A percentile compares a stretch with the other conserved stretches of the same genome.
These are phyloP conservation scores for Lactarius sanguifluus DNA, from an alignment of 768 basidiomycete species.

Conservation along the genomic window DNA sequence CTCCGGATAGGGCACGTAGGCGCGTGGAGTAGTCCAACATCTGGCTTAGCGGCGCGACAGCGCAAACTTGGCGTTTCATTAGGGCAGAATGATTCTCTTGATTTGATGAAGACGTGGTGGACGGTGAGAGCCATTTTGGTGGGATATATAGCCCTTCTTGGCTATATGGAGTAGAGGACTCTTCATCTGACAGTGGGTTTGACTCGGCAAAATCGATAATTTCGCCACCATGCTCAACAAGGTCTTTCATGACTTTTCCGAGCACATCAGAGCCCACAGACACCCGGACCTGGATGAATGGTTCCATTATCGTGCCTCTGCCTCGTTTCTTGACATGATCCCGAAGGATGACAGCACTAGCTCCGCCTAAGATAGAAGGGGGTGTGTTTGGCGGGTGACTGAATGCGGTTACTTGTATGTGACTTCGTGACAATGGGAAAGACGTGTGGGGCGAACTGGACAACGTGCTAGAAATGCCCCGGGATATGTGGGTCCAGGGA, in stretches of 20 bases:
- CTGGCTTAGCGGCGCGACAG: conserved; percentile 72
- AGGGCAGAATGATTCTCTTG: conserved; percentile 35
- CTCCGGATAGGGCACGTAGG: conserved; percentile 77
- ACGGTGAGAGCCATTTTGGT: conserved; percentile 74
- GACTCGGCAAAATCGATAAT: conserved; percentile 61
- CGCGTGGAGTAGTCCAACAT: conserved; percentile 81
- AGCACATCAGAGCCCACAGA: conserved; percentile 64
- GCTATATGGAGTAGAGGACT: conserved; percentile 44
- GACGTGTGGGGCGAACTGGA: conserved; percentile 80
- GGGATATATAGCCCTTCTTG: conserved; percentile 75
- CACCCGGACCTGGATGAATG: conserved; percentile 69
- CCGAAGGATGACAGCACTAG: conserved; percentile 62
- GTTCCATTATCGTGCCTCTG: conserved; percentile 75
- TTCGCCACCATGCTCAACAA: conserved; percentile 84
- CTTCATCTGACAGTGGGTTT: conserved; percentile 40
- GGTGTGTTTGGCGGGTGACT: conserved; percentile 44
- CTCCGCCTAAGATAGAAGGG: conserved; percentile 60
- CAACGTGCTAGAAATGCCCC: conserved; percentile 68
- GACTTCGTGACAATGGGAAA: conserved; percentile 63
- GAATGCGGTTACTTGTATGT: conserved; percentile 52
- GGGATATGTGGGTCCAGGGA: conserved; percentile 55
- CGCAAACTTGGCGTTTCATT: conserved; percentile 65
- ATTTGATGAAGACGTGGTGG: conserved; percentile 38
- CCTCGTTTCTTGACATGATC: conserved; percentile 60
- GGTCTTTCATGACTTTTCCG: conserved; percentile 77